Evolutionary conservation across 1,139 yeast genomes (phyloP), one percentile per base, ranked within the genome.

Genomic region (Geotrichum histeridarum): DNA sequence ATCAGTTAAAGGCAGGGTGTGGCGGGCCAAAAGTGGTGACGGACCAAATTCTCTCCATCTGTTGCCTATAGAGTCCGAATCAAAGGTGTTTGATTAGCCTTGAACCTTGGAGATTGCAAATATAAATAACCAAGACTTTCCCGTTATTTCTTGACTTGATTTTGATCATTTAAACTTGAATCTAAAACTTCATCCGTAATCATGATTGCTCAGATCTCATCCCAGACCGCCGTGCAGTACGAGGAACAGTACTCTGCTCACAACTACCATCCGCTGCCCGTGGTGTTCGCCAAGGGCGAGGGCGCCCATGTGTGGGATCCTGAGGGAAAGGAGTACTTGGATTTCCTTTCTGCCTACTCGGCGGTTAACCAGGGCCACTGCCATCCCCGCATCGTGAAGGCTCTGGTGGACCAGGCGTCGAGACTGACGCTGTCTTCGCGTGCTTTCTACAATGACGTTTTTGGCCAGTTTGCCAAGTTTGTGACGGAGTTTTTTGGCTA

Each of bases 221-320:
- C 95, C 4, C 70, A 73, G 51, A 77, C 83, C 60, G 86, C 96
- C 47, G 76, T 76, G 61, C 76, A 81, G 54, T 83, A 81, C 75
- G 97, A 91, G 73, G 73, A 80, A 57, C 74, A 85, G 60, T 89
- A 86, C 74, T 89, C 96, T 49, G 99, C 98, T 30, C 97, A 91
- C 76, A 91, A 93, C 77, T 91, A 91, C 75, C 97, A 90, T 72
- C 98, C 99, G 54, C 76, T 91, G 62, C 98, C 99, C 11, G 97
- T 91, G 59, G 98, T 93, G 14, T 86, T 91, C 73, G 77, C 87
- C 64, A 83, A 79, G 68, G 98, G 96, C 17, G 62, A 72, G 59
- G 98, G 98, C 51, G 96, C 97, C 37, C 87, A 87, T 61, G 97
- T 93, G 38, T 91, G 97, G 97, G 98, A 93, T 68, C 97, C 98